These are phyloP conservation scores for Cordyceps tenuipes DNA, from an alignment of 2,329 filamentous ascomycete species.

Conservation along the genomic window DNA sequence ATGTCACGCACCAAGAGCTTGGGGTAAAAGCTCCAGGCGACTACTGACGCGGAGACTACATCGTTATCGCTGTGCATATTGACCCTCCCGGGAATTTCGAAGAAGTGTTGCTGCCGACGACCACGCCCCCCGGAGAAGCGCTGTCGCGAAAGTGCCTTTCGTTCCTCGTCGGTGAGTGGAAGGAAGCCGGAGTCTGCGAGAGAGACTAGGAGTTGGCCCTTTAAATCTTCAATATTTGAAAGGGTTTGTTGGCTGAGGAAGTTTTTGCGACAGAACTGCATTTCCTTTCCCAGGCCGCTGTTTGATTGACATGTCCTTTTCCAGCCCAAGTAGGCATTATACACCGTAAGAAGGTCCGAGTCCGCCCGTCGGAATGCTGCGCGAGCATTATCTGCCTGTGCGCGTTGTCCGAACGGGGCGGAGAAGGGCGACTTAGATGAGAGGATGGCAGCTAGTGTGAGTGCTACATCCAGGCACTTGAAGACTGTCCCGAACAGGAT, in stretches of 20 bases:
- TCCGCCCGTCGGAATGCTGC: slow-evolving; percentile 75
- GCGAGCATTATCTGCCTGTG: slow-evolving; percentile 72
- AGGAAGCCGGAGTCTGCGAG: slow-evolving; percentile 82
- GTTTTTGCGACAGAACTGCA: slow-evolving; percentile 89
- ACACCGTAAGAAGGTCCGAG: slow-evolving; percentile 85
- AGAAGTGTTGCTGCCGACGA: slow-evolving; percentile 65
- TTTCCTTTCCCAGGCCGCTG: slow-evolving; percentile 58
- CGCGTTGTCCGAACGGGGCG: slow-evolving; percentile 72
- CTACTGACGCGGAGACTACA: slow-evolving; percentile 66
- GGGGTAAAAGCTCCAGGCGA: slow-evolving; percentile 93
- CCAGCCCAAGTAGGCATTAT: slow-evolving; percentile 90
- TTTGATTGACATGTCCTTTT: slow-evolving; percentile 68
- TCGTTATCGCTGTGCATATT: slow-evolving; percentile 76
- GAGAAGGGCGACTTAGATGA: slow-evolving; percentile 94
- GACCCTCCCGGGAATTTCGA: slow-evolving; percentile 68
- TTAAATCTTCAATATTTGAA: slow-evolving; percentile 88
- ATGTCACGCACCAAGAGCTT: slow-evolving; percentile 79
- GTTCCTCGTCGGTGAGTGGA: slow-evolving; percentile 64
- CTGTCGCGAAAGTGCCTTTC: slow-evolving; percentile 56
- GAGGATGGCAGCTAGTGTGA: slow-evolving; percentile 86
- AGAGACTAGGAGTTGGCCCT: slow-evolving; percentile 78
- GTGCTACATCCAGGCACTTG: slow-evolving; percentile 80
- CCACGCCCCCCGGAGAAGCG: slow-evolving; percentile 47
- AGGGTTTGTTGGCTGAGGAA: slow-evolving; percentile 86
- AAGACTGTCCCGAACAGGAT: slow-evolving; percentile 81